Base-by-base conservation (phyloP, 257 asterid genomes). In the Solanum infundibuliforme region DNA sequence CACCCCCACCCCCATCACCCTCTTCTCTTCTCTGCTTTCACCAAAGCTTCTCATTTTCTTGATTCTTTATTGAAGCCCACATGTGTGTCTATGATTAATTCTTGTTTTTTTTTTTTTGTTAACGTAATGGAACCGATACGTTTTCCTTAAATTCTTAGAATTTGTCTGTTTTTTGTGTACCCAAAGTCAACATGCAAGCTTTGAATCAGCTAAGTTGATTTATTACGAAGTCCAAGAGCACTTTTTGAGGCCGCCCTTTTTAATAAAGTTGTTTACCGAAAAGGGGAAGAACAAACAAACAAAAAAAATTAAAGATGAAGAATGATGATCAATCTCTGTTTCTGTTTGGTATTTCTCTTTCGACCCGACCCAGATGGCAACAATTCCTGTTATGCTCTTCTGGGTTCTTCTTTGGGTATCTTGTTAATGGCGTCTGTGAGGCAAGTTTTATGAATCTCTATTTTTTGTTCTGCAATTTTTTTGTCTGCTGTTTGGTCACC, bases 371-470 rank as follows among this genome's bases (percentile, higher is more conserved):
- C 84, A 93, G 88, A 82, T 96, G 98, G 98, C 98, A 96, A 87
- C 99, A 95, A 90, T 96, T 96, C 68, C 87, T 95, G 55, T 91
- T 96, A 71, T 96, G 99, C 77, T 94, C 98, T 58, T 91, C 98
- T 76, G 99, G 99, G 55, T 97, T 97, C 89, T 95, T 95, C 95
- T 95, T 97, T 76, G 98, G 98, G 8, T 96, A 95, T 89, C 98
- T 97, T 65, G 94, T 97, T 62, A 95, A 95, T 87, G 99, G 99
- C 86, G 85, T 97, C 86, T 97, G 98, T 84, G 99, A 95, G 98
- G 99, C 95, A 89, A 83, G 31, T 85, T 20, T 81, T 81, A 46
- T 46, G 20, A 81, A 29, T 66, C 83, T 85, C 23, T 66, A 23
- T 31, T 23, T 72, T 77, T 13, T 29, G 21, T 52, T 32, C 85